Percentiles rank a stretch among this genome's conserved stretches.
Conservation (phyloP, 2,329 filamentous ascomycete species). For the Fonsecaea erecta region DNA sequence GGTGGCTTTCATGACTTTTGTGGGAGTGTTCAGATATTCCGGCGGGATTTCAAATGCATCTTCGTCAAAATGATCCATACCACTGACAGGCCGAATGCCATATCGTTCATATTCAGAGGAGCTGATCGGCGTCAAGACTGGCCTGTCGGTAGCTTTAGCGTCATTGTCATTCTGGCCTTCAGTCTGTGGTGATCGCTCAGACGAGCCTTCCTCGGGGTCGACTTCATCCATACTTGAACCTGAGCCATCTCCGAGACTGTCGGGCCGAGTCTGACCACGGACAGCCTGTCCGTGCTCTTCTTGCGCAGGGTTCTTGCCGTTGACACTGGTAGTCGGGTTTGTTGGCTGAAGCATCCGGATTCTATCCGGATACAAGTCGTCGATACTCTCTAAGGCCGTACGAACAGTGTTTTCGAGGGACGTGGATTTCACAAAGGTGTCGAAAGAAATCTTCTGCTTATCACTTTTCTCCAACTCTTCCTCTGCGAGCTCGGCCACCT, state of each 20-base stretch:
- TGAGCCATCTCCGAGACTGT: conserved; percentile 1
- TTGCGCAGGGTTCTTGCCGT: neutral
- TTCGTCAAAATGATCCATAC: conserved; percentile 36
- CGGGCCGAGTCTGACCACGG: conserved; percentile 21
- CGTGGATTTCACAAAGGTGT: conserved; percentile 64
- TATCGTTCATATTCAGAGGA: conserved; percentile 40
- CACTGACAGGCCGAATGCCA: conserved; percentile 39
- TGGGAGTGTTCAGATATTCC: conserved; percentile 40
- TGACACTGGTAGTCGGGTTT: neutral
- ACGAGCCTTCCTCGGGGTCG: conserved; percentile 7
- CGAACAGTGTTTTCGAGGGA: conserved; percentile 66
- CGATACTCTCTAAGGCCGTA: conserved; percentile 80
- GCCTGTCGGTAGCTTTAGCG: neutral
- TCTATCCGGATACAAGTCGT: conserved; percentile 79
- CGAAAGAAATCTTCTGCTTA: conserved; percentile 60
- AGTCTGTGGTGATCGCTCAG: neutral
- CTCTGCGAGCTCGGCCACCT: conserved; percentile 66
- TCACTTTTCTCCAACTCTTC: conserved; percentile 63
- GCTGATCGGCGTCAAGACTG: conserved; percentile 29
- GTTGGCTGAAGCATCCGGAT: conserved; percentile 44
- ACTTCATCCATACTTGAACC: neutral
- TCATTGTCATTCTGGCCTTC: neutral
- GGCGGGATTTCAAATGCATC: conserved; percentile 44
- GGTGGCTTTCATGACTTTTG: conserved; percentile 25
- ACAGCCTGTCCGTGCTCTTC: conserved; percentile 21